Evolutionary conservation across 495 filamentous ascomycete genomes (phyloP).

Genomic region (Neurospora sp.): DNA sequence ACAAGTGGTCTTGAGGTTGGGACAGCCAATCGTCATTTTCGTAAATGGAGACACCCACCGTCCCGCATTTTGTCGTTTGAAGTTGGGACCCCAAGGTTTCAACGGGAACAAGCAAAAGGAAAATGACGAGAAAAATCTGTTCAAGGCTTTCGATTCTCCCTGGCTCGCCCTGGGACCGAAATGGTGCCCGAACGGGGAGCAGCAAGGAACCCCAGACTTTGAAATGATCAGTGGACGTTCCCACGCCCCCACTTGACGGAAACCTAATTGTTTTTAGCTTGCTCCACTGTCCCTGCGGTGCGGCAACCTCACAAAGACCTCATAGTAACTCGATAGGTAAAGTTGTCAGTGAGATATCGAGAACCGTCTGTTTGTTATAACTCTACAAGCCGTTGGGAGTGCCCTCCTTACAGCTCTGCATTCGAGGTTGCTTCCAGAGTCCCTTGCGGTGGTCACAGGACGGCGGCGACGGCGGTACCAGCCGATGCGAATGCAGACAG

Average conservation of each 20-base stretch:
- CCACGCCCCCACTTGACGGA: background rate
- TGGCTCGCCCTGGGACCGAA: background rate
- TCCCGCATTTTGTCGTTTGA: background rate
- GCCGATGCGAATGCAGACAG: background rate
- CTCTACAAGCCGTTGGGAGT: background rate
- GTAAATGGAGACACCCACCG: background rate
- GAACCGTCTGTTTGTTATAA: background rate
- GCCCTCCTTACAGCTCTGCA: background rate
- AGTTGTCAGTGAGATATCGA: background rate
- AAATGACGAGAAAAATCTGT: background rate
- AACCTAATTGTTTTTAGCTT: background rate
- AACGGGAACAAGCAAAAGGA: background rate
- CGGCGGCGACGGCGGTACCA: background rate
- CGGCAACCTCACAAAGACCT: background rate
- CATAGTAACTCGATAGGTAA: background rate
- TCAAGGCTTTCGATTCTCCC: background rate
- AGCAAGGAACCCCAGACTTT: background rate
- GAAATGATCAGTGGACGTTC: background rate
- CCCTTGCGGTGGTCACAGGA: background rate
- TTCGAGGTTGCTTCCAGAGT: background rate
- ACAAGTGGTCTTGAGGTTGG: background rate
- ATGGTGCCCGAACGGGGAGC: background rate
- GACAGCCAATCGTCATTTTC: background rate
- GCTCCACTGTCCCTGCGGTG: background rate
- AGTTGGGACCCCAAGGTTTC: background rate